These are phyloP conservation scores for Trametes hirsuta DNA, from an alignment of 1,284 basidiomycete genomes.

Conservation along the genomic window DNA sequence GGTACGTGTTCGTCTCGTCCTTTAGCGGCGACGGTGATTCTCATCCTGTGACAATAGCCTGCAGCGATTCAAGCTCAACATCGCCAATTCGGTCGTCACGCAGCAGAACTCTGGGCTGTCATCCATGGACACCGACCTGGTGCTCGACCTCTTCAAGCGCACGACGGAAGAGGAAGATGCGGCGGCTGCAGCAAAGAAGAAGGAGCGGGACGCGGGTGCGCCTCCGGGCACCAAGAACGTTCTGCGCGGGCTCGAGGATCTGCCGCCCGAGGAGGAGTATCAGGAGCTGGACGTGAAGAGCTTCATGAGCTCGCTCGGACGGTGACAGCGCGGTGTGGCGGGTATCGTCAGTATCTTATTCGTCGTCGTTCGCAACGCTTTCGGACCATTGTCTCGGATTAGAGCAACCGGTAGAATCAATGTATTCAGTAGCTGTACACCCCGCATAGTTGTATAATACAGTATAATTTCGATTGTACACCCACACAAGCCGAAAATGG, in stretches of 20 bases:
- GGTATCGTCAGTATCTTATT: constrained; percentile 22
- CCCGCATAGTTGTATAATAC: constrained; percentile 27
- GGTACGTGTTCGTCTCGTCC: constrained; percentile 55
- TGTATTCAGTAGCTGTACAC: constrained; percentile 29
- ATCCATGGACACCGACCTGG: constrained; percentile 97
- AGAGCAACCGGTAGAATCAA: constrained; percentile 24
- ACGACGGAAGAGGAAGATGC: constrained; percentile 78
- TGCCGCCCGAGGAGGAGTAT: constrained; percentile 91
- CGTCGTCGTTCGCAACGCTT: constrained; percentile 22
- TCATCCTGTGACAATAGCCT: constrained; percentile 53
- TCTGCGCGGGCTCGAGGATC: constrained; percentile 84
- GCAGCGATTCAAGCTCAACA: constrained; percentile 98
- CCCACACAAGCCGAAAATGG: no score
- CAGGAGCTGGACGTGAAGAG: constrained; percentile 81
- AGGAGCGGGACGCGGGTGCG: constrained; percentile 62
- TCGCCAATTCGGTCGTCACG: constrained; percentile 95
- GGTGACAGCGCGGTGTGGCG: constrained; percentile 14
- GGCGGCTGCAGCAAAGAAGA: constrained; percentile 50
- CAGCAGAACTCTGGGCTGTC: constrained; percentile 95
- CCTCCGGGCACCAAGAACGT: constrained; percentile 73
- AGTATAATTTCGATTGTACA: constrained; percentile 16
- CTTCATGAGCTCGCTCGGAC: constrained; percentile 78
- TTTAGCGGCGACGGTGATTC: background rate
- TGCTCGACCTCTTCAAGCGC: constrained; percentile 91
- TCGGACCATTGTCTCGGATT: constrained; percentile 22